Base-by-base conservation (phyloP, 441 rosid genomes). In the Macaranga tanarius region DNA sequence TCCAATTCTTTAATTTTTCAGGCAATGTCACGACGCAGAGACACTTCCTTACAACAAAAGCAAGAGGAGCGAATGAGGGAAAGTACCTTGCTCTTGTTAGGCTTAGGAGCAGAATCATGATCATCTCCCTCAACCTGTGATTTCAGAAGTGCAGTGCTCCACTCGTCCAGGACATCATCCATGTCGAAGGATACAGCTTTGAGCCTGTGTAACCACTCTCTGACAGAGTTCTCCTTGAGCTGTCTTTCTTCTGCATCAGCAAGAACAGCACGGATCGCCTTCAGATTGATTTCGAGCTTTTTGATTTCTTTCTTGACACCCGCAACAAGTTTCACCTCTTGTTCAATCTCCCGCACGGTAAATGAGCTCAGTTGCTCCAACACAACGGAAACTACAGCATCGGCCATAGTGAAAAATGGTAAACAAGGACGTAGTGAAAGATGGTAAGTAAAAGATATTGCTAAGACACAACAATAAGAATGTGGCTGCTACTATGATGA, bases 111-210 rank as follows among this genome's bases (percentile, higher is more conserved):
- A 55, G 17, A 11, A 10, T 25, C 25, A 6, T 12, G 52, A 15
- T 4, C 66, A 15, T 19, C 52, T 26, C 57, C 57, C 23, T 51
- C 54, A 12, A 56, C n/a, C 7, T 22, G 76, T 20, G 34, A 10
- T 38, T 73, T 77, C n/a, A 56, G 8, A 9, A 62, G 66, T 10
- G 47, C 42, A 8, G 71, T 68, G 31, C 59, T 57, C 73, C 80
- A 72, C 69, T 77, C 73, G 25, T 76, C 74, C 7, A 75, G 19
- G 26, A 75, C 70, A 22, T 60, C 67, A 8, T 71, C 67, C 5
- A 71, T 71, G 42, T 42, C 40, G 19, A 67, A 72, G n/a, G 69
- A 67, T 3, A 47, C 69, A 3, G 45, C 59, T 23, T 67, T 77
- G 65, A 77, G 73, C 9, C 62, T 47, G 11, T 40, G 62, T 15